A percentile compares a stretch with the other conserved stretches of the same genome.
These are phyloP conservation scores for Aspergillus novoparasiticus DNA, from an alignment of 2,329 filamentous ascomycete species.

Conservation along the genomic window DNA sequence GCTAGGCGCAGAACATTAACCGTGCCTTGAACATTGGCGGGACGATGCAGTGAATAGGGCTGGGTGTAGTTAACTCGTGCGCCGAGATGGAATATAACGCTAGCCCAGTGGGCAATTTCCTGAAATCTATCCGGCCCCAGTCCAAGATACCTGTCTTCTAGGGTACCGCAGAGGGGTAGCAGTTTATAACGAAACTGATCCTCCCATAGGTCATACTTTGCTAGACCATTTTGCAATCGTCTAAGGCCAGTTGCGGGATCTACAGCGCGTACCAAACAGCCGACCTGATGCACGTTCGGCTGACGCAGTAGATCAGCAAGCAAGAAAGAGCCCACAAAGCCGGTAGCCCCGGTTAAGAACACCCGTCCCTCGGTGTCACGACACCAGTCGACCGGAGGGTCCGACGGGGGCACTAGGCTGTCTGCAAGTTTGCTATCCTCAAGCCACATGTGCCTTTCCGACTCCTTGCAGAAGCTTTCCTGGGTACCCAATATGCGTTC, in stretches of 20 bases:
- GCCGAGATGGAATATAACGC: conserved; percentile 76
- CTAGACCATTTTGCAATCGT: conserved; percentile 10
- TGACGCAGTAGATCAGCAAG: conserved; percentile 67
- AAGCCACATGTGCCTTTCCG: background rate
- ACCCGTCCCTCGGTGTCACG: conserved; percentile 45
- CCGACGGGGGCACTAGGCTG: conserved; percentile 3
- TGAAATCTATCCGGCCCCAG: conserved; percentile 15
- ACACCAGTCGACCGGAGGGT: conserved; percentile 20
- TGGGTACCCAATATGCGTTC: background rate
- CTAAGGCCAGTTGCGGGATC: conserved; percentile 37
- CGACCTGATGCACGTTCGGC: conserved; percentile 57
- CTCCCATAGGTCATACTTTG: conserved; percentile 16
- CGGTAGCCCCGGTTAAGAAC: conserved; percentile 81
- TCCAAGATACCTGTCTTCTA: conserved; percentile 66
- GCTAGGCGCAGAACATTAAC: conserved; percentile 72
- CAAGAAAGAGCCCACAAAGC: conserved; percentile 78
- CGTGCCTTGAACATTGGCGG: conserved; percentile 73
- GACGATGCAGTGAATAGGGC: conserved; percentile 68
- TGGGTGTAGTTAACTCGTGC: conserved; percentile 74
- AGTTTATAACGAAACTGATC: background rate
- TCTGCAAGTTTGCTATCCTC: background rate
- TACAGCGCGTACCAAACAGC: conserved; percentile 72
- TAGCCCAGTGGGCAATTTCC: conserved; percentile 60
- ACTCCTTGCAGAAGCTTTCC: background rate
- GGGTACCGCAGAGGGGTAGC: conserved; percentile 56